A percentile compares a stretch with the other conserved stretches of the same genome.
These are phyloP conservation scores for Asterella californica DNA, from an alignment of 225 moss, liverwort and hornwort genomes.

Conservation along the genomic window DNA sequence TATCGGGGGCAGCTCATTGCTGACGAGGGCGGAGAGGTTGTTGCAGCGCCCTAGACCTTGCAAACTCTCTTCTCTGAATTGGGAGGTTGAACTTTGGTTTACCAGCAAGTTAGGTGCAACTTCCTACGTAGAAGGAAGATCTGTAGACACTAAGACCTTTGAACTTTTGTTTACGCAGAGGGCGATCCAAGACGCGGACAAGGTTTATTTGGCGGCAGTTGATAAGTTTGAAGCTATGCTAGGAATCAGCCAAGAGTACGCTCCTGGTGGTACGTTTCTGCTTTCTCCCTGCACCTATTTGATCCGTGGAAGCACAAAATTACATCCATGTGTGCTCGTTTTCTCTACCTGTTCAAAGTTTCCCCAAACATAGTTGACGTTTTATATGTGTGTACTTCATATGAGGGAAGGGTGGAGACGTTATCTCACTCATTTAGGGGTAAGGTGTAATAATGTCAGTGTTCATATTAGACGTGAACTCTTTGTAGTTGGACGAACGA, in stretches of 20 bases:
- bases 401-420: no score
- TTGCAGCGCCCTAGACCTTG: slow-evolving; percentile 12
- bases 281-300: not conserved
- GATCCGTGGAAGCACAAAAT: not conserved
- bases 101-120: not conserved
- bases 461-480: no score
- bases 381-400: no score
- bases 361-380: no score
- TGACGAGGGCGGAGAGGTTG: slow-evolving; percentile 89
- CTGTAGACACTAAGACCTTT: not conserved
- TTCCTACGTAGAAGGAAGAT: not conserved
- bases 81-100: not conserved
- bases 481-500: no score
- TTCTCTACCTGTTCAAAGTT: no score
- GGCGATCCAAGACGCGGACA: slow-evolving; percentile 91
- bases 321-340: not conserved
- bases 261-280: slow-evolving; percentile 57
- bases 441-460: no score
- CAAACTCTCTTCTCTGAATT: not conserved
- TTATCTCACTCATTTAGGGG: no score
- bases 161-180: slow-evolving; percentile 47
- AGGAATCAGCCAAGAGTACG: slow-evolving; percentile 67
- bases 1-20: slow-evolving; percentile 92
- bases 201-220: slow-evolving; percentile 84
- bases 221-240: slow-evolving; percentile 98